Evolutionary conservation across 202 grass and related monocot genomes (phyloP).

Genomic region (Zizania palustris): DNA sequence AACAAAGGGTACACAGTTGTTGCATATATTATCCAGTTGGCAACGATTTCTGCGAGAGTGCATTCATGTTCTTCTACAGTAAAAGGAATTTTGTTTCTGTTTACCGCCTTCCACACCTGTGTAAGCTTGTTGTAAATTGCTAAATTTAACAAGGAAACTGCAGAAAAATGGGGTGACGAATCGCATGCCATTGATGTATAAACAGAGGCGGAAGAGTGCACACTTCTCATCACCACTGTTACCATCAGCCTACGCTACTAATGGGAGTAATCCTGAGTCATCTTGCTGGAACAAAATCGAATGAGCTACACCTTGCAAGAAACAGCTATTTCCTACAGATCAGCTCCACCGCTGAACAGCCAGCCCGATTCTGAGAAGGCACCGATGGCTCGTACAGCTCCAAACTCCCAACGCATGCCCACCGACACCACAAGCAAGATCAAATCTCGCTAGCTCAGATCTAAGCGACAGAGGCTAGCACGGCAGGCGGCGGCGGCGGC

Average conservation of each 20-base stretch:
- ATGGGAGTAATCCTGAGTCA: neutral
- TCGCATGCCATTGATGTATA: neutral
- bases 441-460: constrained; percentile 41
- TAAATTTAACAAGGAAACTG: neutral
- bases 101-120: neutral
- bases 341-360: no score
- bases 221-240: neutral
- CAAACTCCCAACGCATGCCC: neutral
- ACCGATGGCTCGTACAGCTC: neutral
- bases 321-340: neutral
- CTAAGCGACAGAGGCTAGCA: constrained; percentile 28
- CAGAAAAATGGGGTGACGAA: neutral
- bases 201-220: neutral
- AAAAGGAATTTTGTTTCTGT: neutral
- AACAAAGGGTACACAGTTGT: neutral
- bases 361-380: neutral
- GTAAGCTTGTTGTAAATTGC: neutral
- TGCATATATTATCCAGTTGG: neutral
- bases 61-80: neutral
- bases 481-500: neutral
- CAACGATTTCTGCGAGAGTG: neutral
- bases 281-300: neutral
- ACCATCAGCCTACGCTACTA: neutral
- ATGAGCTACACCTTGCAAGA: neutral
- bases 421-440: constrained; percentile 35